Base-by-base conservation (phyloP, 208 protist species). In the Trypanosoma caninum region DNA sequence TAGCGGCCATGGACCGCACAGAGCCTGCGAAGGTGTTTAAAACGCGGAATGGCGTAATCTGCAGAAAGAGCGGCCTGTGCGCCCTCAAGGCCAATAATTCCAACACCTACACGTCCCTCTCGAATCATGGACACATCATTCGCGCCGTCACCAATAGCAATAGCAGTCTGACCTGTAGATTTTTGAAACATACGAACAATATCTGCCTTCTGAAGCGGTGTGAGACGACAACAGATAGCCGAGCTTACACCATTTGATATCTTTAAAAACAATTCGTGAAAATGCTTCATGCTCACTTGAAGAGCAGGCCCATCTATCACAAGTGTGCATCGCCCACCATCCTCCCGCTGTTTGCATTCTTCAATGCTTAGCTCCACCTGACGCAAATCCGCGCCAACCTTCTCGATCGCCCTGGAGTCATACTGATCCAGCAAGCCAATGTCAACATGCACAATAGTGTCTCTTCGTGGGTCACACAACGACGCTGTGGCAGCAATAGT, bases 61-160 rank as follows among this genome's bases (percentile, higher is more conserved):
- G 88, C 84, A 5, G 91, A 87, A 0, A 95, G 75, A 1, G 83
- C 95, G 0, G 97, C 98, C 69, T 99, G 97, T n/a, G 84, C 71
- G 2, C 97, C 97, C 57, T 99, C 97, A 40, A 97, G 79, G 0
- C 97, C 97, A 52, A 93, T 90, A 41, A 99, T 98, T 57, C 97
- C 97, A 20, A 99, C 64, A 25, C 97, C 97, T 16, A 99, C 84
- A n/a, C 96, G 76, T 0, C 91, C 94, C 33, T 94, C 81, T 66
- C 95, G 86, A 40, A 93, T 95, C 98, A 99, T 99, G 16, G 80
- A 80, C 5, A 99, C 98, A 74, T 99, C 98, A 63, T 99, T 99
- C 8, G 97, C 97, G 53, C 98, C 98, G 72, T 99, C 98, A 42
- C 98, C 98, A 69, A 99, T 98, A 5, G 97, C 97, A 0, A 99